Base-by-base conservation (phyloP, 2,329 filamentous ascomycete species). In the Aspergillus sp. region DNA sequence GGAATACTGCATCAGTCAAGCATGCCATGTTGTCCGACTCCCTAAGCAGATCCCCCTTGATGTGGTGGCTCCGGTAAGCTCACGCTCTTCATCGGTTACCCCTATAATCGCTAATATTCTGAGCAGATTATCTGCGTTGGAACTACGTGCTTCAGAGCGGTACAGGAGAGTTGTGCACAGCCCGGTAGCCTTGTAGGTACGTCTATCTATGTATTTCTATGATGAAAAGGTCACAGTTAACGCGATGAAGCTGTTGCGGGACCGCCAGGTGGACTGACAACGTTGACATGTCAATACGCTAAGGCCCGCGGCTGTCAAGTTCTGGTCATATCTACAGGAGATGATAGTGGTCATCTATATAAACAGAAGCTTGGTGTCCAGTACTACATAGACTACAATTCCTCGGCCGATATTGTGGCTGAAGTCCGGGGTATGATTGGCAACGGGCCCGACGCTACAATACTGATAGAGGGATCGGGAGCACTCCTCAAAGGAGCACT, bases 201-300 rank as follows among this genome's bases (percentile, higher is more conserved):
- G 56, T 30, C 8, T 17, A 1, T 19, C 5, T 4, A 19, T 19
- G 2, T 1, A 30, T 1, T 1, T 1, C 2, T 8, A 25, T 6
- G 2, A 12, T 21, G 2, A 15, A 2, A 5, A 10, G 6, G 6
- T 0, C 5, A 57, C 21, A 9, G 28, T 8, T 49, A 13, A 49
- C 17, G 3, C 15, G 23, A 19, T 19, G 12, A 15, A 58, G 56
- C 56, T 28, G 25, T 58, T 36, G 56, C 48, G 2, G 56, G 56
- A 15, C 48, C 36, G 15, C 48, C 36, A 4, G 41, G 56, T 5
- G 56, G 56, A 9, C 17, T 54, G 12, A 50, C 49, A 19, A 47
- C 56, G 2, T 32, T 58, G 25, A 49, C 49, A 17, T 58, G 56
- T 39, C 56, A 58, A 49, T 58, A 53, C 25, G 56, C 56, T 5